Evolutionary conservation across 2,329 filamentous ascomycete genomes (phyloP), one percentile per base, ranked within the genome.

Genomic region (Pseudocercospora crystallina): DNA sequence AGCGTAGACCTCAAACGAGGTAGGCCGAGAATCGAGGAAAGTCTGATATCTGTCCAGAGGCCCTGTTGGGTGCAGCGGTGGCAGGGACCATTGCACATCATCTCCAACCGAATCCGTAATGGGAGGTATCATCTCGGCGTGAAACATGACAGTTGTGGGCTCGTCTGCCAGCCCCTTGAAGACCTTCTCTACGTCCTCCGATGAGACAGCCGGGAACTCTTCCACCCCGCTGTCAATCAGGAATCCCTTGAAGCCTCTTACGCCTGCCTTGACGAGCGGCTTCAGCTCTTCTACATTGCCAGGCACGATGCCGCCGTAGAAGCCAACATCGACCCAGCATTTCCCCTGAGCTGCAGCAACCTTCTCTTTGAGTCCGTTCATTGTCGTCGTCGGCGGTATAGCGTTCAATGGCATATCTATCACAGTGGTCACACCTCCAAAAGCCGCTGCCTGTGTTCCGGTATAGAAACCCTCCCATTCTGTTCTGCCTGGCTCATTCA

Each of bases 381-480:
- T 79, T 0, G 92, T 97, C 8, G 92, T 97, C 0, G 94, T 99
- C 0, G 94, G 94, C 32, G 94, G 94, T 47, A 99, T 95, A 42
- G 92, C 90, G 73, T 99, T 99, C 56, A 97, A 73, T 31, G 94
- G 94, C 94, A 99, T 99, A 72, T 97, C 94, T 65, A 99, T 77
- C 8, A 99, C 90, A 0, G 94, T 97, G 4, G 94, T 99, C 20
- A 97, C 94, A 63, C 94, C 94, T 35, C 94, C 94, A 62, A 92
- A 95, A 9, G 94, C 94, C 3, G 94, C 94, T 31, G 94, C 94
- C 62, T 89, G 82, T 17, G 94, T 97, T 42, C 94, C 94, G 0
- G 91, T 96, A 76, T 86, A 88, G 77, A 99, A 99, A 9, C 94
- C 94, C 69, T 99, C 94, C 94, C 94, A 97, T 80, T 96, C 92